Conservation (phyloP, 306 rosid genomes). For the Medicago lupulina region DNA sequence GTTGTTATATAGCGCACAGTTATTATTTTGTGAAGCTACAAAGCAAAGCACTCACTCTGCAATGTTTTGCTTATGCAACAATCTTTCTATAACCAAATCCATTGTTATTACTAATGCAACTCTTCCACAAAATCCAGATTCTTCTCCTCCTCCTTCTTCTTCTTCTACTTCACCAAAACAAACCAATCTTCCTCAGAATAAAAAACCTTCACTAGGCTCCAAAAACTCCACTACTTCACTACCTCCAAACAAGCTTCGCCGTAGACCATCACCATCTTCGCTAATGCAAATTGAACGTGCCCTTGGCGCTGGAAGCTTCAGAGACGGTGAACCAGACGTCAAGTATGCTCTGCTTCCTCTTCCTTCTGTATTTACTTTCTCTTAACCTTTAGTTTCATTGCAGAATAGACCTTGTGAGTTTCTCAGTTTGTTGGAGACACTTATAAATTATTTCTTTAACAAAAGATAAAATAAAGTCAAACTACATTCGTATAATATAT, state of each 20-base stretch:
- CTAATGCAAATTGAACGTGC: constrained; percentile 72
- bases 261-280: constrained; percentile 54
- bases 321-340: constrained; percentile 61
- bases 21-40: not conserved
- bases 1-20: too few species aligned
- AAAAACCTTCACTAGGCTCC: constrained; percentile 27
- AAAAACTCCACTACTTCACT: constrained; percentile 26
- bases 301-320: constrained; percentile 84
- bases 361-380: not conserved
- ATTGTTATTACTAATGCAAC: constrained; percentile 41
- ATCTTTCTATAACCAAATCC: constrained; percentile 45
- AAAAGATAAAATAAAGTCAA: not conserved
- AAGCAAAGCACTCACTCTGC: not conserved
- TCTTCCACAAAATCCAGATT: constrained; percentile 43
- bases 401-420: not conserved
- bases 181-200: constrained; percentile 30
- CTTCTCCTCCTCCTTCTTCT: constrained; percentile 31
- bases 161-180: constrained; percentile 31
- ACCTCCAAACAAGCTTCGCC: constrained; percentile 31
- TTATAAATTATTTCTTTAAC: not conserved
- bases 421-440: too few species aligned
- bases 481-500: too few species aligned
- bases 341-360: constrained; percentile 39
- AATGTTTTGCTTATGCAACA: constrained; percentile 57
- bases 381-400: not conserved